phyloP scores from a whole-genome alignment of 768 basidiomycete species.

The Leccinum disarticulatum region DNA sequence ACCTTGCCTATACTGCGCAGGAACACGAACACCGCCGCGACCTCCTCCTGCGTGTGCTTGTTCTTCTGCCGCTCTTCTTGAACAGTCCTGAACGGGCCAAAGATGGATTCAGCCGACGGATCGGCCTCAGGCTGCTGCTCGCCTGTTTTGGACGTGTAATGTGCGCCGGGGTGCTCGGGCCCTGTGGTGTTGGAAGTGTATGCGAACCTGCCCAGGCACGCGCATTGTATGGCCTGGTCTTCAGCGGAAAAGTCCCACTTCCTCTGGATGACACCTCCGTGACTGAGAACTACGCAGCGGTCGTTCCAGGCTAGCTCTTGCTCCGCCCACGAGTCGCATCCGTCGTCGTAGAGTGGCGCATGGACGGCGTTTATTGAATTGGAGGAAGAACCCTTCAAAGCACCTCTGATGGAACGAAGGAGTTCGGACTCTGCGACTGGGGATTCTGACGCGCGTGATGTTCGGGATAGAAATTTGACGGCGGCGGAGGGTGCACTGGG shows the following conservation, averaged over 20 bases:
- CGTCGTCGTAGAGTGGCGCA: conserved; percentile 40
- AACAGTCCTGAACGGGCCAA: conserved; percentile 44
- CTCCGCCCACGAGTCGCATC: conserved; percentile 45
- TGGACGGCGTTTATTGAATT: conserved; percentile 43
- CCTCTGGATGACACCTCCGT: conserved; percentile 66
- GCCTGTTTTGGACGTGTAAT: conserved; percentile 26
- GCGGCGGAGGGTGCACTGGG: conserved; percentile 46
- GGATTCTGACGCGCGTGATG: conserved; percentile 14
- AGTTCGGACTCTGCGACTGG: conserved; percentile 37
- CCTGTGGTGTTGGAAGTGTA: conserved; percentile 38
- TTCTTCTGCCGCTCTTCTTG: conserved; percentile 40
- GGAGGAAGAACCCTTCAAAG: conserved; percentile 55
- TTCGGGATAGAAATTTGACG: conserved; percentile 38
- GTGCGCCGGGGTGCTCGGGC: conserved; percentile 27
- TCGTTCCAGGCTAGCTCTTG: conserved; percentile 73
- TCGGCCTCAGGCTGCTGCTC: conserved; percentile 13
- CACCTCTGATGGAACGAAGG: conserved; percentile 56
- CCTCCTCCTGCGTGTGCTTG: conserved; percentile 37
- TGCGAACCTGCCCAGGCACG: conserved; percentile 74
- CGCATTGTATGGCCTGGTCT: conserved; percentile 72
- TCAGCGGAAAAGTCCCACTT: conserved; percentile 77
- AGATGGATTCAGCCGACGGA: conserved; percentile 28
- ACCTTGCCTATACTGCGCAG: conserved; percentile 72
- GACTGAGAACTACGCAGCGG: conserved; percentile 58
- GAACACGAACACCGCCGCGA: conserved; percentile 74